Conservation (phyloP, 129 eudicot species). For the Helianthus tuberosus region DNA sequence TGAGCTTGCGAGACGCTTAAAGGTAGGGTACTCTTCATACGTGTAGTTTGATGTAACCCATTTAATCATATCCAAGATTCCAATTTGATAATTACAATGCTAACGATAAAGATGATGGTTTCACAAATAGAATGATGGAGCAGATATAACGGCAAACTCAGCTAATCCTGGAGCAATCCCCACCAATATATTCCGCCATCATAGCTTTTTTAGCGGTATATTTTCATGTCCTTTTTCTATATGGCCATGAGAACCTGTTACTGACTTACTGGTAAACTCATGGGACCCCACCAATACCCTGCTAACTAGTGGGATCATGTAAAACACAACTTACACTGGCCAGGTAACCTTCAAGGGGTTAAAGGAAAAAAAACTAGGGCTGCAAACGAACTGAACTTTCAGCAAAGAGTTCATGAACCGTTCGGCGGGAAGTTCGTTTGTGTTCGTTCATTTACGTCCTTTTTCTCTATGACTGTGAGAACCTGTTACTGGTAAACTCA, state of each 20-base stretch:
- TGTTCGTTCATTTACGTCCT: neutral
- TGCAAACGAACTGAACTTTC: too few species aligned
- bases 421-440: too few species aligned
- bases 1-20: conserved; percentile 54
- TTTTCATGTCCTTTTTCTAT: neutral
- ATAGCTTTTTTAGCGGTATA: conserved; percentile 44
- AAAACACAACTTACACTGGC: too few species aligned
- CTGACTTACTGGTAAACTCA: too few species aligned
- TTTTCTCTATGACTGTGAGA: neutral
- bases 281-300: too few species aligned
- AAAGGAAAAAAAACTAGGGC: too few species aligned
- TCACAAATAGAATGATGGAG: conserved; percentile 46
- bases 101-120: neutral
- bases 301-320: too few species aligned
- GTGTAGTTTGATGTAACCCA: neutral
- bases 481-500: too few species aligned
- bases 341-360: too few species aligned
- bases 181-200: conserved; percentile 62
- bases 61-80: neutral
- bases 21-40: conserved; percentile 47
- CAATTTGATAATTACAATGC: neutral
- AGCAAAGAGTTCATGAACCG: too few species aligned
- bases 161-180: conserved; percentile 68
- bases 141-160: conserved; percentile 57
- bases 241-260: neutral